Conservation (phyloP, 1,284 basidiomycete genomes). For the Phenoliferia sp. region DNA sequence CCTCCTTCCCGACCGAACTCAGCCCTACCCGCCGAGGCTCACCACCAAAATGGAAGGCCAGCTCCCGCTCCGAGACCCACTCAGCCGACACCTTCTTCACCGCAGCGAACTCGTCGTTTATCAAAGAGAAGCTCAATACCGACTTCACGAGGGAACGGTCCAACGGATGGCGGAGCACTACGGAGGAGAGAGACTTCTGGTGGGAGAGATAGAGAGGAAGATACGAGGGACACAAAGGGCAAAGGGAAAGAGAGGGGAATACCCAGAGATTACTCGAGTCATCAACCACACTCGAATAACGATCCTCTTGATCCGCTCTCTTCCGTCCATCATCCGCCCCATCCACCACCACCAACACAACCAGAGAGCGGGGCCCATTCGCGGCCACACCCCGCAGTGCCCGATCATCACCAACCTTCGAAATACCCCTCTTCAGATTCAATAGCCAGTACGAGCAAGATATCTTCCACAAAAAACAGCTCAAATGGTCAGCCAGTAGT, state of each 20-base stretch:
- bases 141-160: too few species aligned
- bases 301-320: constrained; percentile 18
- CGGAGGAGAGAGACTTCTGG: too few species aligned
- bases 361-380: too few species aligned
- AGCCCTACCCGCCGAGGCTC: not conserved
- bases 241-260: not conserved
- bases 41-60: not conserved
- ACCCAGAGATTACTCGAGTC: too few species aligned
- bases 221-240: not conserved
- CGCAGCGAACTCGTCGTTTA: too few species aligned
- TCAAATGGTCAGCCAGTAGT: not conserved
- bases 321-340: not conserved
- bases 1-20: not conserved
- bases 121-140: too few species aligned
- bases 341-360: not conserved
- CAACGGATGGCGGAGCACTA: too few species aligned
- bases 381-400: not conserved
- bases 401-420: not conserved
- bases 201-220: not conserved
- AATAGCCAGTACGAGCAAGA: not conserved
- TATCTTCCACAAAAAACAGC: not conserved
- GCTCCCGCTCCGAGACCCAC: not conserved
- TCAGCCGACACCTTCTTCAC: too few species aligned
- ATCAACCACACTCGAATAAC: not conserved
- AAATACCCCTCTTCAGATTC: not conserved